Evolutionary conservation across 306 rosid species (phyloP).

Genomic region (Prunus persica): DNA sequence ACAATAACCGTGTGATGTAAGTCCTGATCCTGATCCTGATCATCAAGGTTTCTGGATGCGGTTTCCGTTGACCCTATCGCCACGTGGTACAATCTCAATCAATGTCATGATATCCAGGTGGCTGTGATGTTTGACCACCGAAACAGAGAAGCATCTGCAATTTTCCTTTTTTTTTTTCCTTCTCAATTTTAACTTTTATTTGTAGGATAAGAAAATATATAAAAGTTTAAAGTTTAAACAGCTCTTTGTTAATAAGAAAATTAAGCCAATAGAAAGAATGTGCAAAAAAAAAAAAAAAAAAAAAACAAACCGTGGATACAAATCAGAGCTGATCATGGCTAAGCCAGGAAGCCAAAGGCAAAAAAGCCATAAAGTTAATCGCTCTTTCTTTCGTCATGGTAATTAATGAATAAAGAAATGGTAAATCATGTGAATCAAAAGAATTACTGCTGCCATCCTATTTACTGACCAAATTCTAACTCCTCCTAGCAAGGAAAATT

Average conservation of each 20-base stretch:
- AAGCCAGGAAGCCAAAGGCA: not conserved
- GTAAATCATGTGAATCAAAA: conserved; percentile 3
- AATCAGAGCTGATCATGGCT: not conserved
- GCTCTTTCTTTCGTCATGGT: not conserved
- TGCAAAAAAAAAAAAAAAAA: not conserved
- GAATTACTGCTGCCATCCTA: not conserved
- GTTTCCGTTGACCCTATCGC: not conserved
- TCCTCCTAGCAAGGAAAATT: not conserved
- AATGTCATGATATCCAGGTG: too few relatives aligned
- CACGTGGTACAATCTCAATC: too few relatives aligned
- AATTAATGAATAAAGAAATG: not conserved
- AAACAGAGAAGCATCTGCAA: too few relatives aligned
- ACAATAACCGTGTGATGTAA: not conserved
- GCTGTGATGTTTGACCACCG: too few relatives aligned
- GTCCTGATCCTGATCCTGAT: not conserved
- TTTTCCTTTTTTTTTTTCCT: too few relatives aligned
- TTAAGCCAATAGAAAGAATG: not conserved
- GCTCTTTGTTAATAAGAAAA: not conserved
- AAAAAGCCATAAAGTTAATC: not conserved
- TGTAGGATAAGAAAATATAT: not conserved
- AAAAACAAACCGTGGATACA: not conserved
- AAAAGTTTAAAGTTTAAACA: not conserved
- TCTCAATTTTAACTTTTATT: too few relatives aligned
- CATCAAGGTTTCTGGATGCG: not conserved
- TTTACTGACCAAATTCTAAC: not conserved